These are phyloP conservation scores for Acer campestre DNA, from an alignment of 345 rosid genomes.

Conservation along the genomic window DNA sequence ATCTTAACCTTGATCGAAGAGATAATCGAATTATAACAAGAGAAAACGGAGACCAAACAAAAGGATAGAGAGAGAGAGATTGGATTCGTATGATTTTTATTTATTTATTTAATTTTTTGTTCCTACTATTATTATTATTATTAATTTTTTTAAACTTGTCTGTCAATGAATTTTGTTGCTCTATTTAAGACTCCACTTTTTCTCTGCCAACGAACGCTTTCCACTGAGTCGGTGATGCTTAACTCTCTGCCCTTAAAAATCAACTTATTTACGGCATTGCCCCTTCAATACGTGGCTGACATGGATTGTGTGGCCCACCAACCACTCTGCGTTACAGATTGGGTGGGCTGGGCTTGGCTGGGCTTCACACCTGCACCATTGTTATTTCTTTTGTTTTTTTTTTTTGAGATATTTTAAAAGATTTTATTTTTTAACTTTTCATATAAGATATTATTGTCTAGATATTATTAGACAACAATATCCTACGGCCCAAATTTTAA, in stretches of 20 bases:
- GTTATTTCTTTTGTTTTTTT: too few species aligned
- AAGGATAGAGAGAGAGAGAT: not conserved
- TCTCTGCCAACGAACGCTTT: constrained; percentile 25
- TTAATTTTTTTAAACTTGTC: not conserved
- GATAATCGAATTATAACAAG: not conserved
- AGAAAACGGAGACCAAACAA: constrained; percentile 5
- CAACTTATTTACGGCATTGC: constrained; percentile 8
- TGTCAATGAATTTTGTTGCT: not conserved
- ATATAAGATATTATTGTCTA: too few species aligned
- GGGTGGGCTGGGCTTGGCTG: not conserved
- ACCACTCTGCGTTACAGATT: not conserved
- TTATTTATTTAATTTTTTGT: not conserved
- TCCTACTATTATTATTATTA: not conserved
- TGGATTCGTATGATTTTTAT: not conserved
- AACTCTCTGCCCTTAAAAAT: not conserved
- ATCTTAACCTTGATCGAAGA: constrained; percentile 7
- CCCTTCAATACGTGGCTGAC: not conserved
- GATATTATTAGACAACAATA: too few species aligned
- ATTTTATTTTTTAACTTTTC: too few species aligned
- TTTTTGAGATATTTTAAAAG: too few species aligned
- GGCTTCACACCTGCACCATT: too few species aligned
- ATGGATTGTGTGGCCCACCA: not conserved
- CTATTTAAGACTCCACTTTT: constrained; percentile 21
- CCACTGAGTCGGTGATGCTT: constrained; percentile 17
- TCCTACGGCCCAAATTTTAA: too few species aligned